Evolutionary conservation across 1,284 basidiomycete genomes (phyloP).

Genomic region (Cronartium quercuum): DNA sequence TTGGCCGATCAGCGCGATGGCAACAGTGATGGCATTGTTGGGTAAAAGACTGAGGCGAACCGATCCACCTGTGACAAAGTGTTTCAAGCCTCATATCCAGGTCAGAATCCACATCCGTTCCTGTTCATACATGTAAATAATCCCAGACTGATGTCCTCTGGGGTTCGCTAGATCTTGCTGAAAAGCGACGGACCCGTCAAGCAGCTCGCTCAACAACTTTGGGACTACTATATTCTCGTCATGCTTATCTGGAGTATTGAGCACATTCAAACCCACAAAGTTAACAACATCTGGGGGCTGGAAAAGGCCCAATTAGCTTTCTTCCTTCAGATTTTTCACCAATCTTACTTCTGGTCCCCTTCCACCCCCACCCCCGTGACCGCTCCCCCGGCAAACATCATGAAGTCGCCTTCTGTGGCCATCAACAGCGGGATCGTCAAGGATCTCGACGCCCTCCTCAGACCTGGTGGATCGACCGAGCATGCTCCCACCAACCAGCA

Average conservation of each 20-base stretch:
- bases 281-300: conserved; percentile 23
- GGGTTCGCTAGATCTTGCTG: neutral
- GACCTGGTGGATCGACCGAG: neutral
- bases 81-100: conserved; percentile 16
- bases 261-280: neutral
- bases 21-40: conserved; percentile 34
- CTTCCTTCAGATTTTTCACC: conserved; percentile 12
- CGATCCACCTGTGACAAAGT: conserved; percentile 14
- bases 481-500: neutral
- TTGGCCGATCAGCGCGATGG: conserved; percentile 34
- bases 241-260: conserved; percentile 30
- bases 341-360: conserved; percentile 7
- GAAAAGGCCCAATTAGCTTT: conserved; percentile 13
- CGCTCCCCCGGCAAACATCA: neutral
- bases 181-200: conserved; percentile 5
- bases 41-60: conserved; percentile 19
- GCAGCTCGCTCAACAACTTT: conserved; percentile 23
- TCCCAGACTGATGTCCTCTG: neutral
- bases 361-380: neutral
- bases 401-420: neutral
- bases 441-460: neutral
- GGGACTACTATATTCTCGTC: conserved; percentile 30
- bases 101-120: conserved; percentile 6
- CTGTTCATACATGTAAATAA: neutral
- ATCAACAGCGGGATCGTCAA: neutral